These are phyloP conservation scores for Fusarium mexicanum DNA, from an alignment of 2,329 filamentous ascomycete species.

Conservation along the genomic window DNA sequence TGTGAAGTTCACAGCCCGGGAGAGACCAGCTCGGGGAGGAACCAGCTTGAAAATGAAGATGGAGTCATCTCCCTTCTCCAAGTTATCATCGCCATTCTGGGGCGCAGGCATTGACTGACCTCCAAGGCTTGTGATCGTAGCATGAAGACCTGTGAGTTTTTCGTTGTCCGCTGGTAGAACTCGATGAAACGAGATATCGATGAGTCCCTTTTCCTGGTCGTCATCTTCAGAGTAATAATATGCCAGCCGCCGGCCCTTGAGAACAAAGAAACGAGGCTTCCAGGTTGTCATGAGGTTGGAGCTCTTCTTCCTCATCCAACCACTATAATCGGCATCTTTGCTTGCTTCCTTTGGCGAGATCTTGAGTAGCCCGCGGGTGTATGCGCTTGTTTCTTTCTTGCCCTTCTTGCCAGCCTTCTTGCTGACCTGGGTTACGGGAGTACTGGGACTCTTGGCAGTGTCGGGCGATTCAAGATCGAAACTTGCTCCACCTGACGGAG, in stretches of 20 bases:
- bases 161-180: conserved; percentile 96
- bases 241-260: conserved; percentile 88
- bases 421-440: conserved; percentile 58
- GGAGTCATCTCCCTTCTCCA: conserved; percentile 67
- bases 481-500: conserved; percentile 71
- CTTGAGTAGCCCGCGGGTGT: conserved; percentile 85
- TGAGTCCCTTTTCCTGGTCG: conserved; percentile 91
- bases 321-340: conserved; percentile 87
- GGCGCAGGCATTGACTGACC: conserved; percentile 55
- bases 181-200: conserved; percentile 96
- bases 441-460: conserved; percentile 65
- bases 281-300: conserved; percentile 96
- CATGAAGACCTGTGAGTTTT: conserved; percentile 87
- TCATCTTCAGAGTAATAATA: conserved; percentile 98
- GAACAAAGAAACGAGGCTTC: conserved; percentile 95
- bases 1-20: conserved; percentile 94
- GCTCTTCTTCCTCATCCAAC: conserved; percentile 99
- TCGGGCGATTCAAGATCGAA: conserved; percentile 83
- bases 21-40: conserved; percentile 86
- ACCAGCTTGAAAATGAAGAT: conserved; percentile 99
- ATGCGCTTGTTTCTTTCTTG: conserved; percentile 96
- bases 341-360: conserved; percentile 86
- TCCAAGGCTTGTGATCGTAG: conserved; percentile 82
- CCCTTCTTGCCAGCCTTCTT: conserved; percentile 71
- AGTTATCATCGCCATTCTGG: conserved; percentile 53